Evolutionary conservation across 202 grass and related monocot species (phyloP), one percentile per base, ranked within the genome.

Genomic region (Thinopyrum obtusiflorum): DNA sequence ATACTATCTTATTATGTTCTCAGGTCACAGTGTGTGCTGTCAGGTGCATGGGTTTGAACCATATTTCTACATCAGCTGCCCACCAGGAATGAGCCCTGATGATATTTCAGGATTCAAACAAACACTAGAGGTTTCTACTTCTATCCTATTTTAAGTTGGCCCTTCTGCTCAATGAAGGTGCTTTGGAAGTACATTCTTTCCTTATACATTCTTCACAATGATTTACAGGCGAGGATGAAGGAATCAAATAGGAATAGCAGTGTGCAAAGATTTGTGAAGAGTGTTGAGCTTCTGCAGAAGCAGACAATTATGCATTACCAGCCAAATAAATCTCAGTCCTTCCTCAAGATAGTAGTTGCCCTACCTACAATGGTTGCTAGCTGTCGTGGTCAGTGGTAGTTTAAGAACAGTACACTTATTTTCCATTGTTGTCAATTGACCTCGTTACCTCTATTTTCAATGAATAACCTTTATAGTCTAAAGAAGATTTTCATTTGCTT

Each of bases 281-380:
- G 92, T 81, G 76, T 99, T 81, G 97, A 99, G 44, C 87, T 92
- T 80, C 13, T 96, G 87, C 97, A 96, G 89, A 96, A 92, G 83
- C 93, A 99, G 85, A 99, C 90, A 88, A 96, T 96, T 80, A 99
- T 99, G 97, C 93, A 96, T 89, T 99, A 96, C 80, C 97, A 99
- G 82, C 83, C 82, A n/a, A 88, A 89, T 17, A 86, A 88, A 59
- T 91, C 88, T 80, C 93, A 92, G 29, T 60, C 93, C 88, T 99
- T 99, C 77, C 93, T 99, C 27, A 99, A 99, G 90, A 96, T 99
- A 87, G 92, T 94, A 11, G 97, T 98, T 0, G 89, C 97, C 68
- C 84, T 98, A 73, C 97, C 97, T 36, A 96, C 97, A 53, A 96
- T 98, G 97, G 97, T 98, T 84, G 93, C 93, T 80, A 96, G 87